Evolutionary conservation across 2,329 filamentous ascomycete genomes (phyloP), one percentile per base, ranked within the genome.

Genomic region (Leptoxyphium fumago): DNA sequence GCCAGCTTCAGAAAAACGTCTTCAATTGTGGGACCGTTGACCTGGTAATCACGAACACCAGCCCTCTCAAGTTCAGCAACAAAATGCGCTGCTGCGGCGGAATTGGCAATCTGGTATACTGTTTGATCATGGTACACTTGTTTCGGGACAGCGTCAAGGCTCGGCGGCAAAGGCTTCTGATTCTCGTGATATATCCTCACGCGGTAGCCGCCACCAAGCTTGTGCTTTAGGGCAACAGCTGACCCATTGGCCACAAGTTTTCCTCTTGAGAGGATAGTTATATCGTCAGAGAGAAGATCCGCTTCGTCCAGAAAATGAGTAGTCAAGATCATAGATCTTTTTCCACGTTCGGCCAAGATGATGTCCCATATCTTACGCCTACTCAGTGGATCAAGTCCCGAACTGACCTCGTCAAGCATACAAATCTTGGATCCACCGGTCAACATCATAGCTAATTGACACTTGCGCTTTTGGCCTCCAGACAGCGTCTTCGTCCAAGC

Each of bases 261-360:
- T 14, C 87, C 87, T 57, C 85, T 87, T 5, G 84, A 89, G 13
- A 94, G 67, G 44, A 94, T 83, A 2, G 80, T 84, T 50, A 94
- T 89, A 48, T 87, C 79, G 57, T 94, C 87, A 0, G 86, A 81
- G 1, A 94, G 71, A 1, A 93, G 70, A 57, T 94, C 87, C 1
- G 86, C 87, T 62, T 94, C 87, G 55, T 94, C 87, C 10, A 94
- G 70, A 60, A 94, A 94, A 60, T 94, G 87, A 0, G 87, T 94
- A 0, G 87, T 94, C 44, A 94, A 63, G 30, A 94, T 76, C 48
- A 94, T 80, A 0, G 87, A 93, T 36, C 87, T 71, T 43, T 70
- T 70, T 21, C 85, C 85, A 46, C 86, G 75, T 61, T 94, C 86
- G 2, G 81, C 81, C 14, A 94, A 69, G 17, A 94, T 68, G 47